Conservation (phyloP, 768 basidiomycete genomes). For the Lentinula sp. region DNA sequence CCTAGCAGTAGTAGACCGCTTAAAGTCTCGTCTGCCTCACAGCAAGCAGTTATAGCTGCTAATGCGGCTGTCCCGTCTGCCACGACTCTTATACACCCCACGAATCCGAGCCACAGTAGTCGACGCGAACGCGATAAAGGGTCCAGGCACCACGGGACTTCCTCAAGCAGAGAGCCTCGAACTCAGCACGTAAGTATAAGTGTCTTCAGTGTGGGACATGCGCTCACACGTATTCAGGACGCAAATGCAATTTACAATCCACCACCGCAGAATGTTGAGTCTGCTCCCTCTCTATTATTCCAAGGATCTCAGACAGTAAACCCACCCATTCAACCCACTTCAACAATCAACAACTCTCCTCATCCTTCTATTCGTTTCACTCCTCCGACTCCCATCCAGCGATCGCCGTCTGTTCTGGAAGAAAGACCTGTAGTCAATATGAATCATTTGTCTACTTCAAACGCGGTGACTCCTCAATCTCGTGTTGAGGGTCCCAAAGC, state of each 20-base stretch:
- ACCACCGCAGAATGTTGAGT: neutral
- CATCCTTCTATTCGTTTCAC: constrained; percentile 1
- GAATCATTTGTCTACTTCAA: neutral
- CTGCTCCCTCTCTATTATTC: neutral
- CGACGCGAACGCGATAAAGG: constrained; percentile 3
- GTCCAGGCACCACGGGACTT: neutral
- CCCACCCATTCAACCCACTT: neutral
- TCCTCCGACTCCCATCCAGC: constrained; percentile 4
- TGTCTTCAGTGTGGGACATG: neutral
- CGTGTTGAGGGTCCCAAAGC: neutral
- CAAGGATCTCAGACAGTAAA: neutral
- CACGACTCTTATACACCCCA: neutral
- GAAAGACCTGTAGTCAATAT: neutral
- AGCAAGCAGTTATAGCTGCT: neutral
- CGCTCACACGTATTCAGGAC: neutral
- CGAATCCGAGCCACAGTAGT: neutral
- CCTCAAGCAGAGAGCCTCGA: neutral
- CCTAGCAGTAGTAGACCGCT: neutral
- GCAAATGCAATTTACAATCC: neutral
- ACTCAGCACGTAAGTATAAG: neutral
- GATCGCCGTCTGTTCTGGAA: neutral
- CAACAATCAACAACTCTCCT: neutral
- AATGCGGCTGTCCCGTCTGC: neutral
- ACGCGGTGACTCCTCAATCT: neutral
- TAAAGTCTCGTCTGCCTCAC: neutral